Conservation (phyloP, 2,329 filamentous ascomycete species). For the Claviceps sorghi region DNA sequence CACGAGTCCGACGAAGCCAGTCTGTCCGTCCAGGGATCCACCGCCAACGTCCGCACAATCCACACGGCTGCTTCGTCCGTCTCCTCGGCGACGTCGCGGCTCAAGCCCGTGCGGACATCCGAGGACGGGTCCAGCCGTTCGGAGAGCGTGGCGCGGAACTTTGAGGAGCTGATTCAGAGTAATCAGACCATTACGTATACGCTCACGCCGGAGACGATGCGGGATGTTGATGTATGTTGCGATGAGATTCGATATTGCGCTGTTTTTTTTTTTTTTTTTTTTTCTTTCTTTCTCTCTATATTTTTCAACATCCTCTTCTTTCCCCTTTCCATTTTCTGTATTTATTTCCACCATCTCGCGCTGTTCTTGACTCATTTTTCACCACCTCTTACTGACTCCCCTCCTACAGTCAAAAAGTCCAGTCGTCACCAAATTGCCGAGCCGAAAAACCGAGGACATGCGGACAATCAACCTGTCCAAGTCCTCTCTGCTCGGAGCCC, state of each 20-base stretch:
- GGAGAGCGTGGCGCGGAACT: constrained; percentile 50
- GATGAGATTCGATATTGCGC: too few relatives aligned
- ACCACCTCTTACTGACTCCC: not conserved
- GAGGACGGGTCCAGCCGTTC: constrained; percentile 39
- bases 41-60: constrained; percentile 19
- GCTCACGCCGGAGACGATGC: constrained; percentile 65
- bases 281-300: too few relatives aligned
- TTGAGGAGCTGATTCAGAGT: constrained; percentile 69
- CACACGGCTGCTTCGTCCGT: constrained; percentile 37
- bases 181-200: constrained; percentile 74
- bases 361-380: too few relatives aligned
- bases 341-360: too few relatives aligned
- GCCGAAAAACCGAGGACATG: constrained; percentile 33
- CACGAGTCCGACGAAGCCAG: constrained; percentile 22
- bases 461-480: constrained; percentile 29
- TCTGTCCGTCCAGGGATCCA: constrained; percentile 10
- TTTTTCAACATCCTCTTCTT: not conserved
- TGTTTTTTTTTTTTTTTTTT: not conserved
- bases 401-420: constrained; percentile 25
- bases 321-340: too few relatives aligned
- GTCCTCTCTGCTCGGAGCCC: constrained; percentile 30
- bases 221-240: constrained; percentile 53
- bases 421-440: constrained; percentile 22
- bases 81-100: constrained; percentile 33
- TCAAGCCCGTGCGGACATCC: constrained; percentile 40